Evolutionary conservation across 345 rosid species (phyloP), one percentile per base, ranked within the genome.

Genomic region (Lepidium sativum): DNA sequence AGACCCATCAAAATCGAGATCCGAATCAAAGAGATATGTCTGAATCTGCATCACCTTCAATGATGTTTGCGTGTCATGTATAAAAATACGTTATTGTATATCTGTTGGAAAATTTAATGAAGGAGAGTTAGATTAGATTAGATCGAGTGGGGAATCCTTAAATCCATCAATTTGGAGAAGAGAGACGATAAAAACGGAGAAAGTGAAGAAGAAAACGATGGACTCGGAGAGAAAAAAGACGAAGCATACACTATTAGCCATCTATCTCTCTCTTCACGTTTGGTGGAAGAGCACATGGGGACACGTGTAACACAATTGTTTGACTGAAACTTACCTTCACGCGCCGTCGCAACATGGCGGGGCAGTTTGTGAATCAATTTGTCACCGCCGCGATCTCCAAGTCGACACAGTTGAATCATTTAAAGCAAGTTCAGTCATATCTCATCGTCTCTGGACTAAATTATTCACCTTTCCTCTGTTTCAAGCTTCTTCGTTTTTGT

Each of bases 401-500:
- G 70, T 80, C 81, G 80, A 72, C 35, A 49, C 79, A 78, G 68
- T 73, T 87, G 35, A 79, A 66, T 44, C 92, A 91, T 63, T 74
- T 91, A 38, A 86, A 84, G 71, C 96, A 88, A 75, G 84, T 88
- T 51, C 96, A 88, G 67, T 83, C 85, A 23, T 72, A 81, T 57
- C 75, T 86, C 72, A 54, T 77, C 17, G 62, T 78, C 16, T 71
- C 78, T 18, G 96, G 89, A 50, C 89, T 86, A 40, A 66, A 75
- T 52, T 81, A 80, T 29, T 82, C 86, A 32, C 82, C 80, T 9
- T 82, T 91, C 82, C 78, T 79, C 72, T 69, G 76, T 52, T 91
- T 86, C 79, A 91, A 91, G 78, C 85, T 91, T 32, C 75, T 91
- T 37, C 96, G 94, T 17, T 83, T 83, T 77, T 83, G 85, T 73